phyloP scores from a whole-genome alignment of 768 basidiomycete genomes.

The Candolleomyces eurysporus region DNA sequence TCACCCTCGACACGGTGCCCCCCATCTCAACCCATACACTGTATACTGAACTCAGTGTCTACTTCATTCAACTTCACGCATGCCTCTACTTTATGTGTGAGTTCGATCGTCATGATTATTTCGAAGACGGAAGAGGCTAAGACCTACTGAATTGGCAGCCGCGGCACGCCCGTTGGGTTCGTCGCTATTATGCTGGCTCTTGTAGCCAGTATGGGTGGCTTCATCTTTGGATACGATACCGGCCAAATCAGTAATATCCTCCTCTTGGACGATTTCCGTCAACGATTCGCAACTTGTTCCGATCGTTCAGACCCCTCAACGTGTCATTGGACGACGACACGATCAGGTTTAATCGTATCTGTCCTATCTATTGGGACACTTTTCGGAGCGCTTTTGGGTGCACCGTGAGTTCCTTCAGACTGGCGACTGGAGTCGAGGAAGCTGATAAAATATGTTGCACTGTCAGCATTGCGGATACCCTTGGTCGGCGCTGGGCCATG shows the following conservation, averaged over 20 bases:
- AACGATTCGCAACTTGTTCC: conserved; percentile 57
- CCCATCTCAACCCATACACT: neutral
- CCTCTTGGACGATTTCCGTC: conserved; percentile 66
- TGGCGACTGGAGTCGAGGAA: too few relatives aligned
- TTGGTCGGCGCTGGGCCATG: conserved; percentile 71
- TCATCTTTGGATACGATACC: conserved; percentile 69
- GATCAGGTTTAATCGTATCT: conserved; percentile 67
- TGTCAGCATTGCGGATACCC: conserved; percentile 58
- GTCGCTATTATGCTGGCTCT: conserved; percentile 65
- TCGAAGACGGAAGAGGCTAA: neutral
- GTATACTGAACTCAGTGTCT: too few relatives aligned
- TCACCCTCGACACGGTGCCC: neutral
- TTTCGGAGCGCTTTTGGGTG: conserved; percentile 59
- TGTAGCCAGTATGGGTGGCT: conserved; percentile 70
- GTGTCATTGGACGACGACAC: conserved; percentile 54
- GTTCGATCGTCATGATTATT: conserved; percentile 4
- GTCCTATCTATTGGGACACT: conserved; percentile 71
- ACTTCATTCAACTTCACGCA: conserved; percentile 1
- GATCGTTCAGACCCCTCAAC: conserved; percentile 35
- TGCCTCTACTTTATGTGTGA: conserved; percentile 30
- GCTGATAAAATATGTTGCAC: conserved; percentile 39
- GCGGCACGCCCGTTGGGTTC: conserved; percentile 60
- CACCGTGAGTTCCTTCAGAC: conserved; percentile 41
- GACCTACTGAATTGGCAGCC: conserved; percentile 33
- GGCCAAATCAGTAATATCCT: conserved; percentile 79